phyloP scores from a whole-genome alignment of 805 yeast species.

The Blastobotrys parvus region DNA sequence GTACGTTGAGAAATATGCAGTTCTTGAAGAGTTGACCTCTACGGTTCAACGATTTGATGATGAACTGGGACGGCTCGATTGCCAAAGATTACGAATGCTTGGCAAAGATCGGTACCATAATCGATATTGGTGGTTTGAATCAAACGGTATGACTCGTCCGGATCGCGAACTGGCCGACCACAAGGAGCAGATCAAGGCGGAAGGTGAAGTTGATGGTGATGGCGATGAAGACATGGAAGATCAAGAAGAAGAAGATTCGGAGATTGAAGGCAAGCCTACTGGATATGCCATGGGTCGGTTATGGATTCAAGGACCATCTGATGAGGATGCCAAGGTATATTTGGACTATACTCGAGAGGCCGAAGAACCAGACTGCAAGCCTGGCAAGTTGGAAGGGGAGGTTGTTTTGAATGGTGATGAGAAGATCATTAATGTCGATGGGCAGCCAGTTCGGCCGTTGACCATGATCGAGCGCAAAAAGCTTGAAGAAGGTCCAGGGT shows the following conservation, averaged over 20 bases:
- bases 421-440: constrained; percentile 8
- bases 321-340: constrained; percentile 35
- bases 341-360: constrained; percentile 18
- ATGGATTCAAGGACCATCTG: constrained; percentile 87
- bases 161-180: not conserved
- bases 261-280: not conserved
- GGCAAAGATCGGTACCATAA: constrained; percentile 82
- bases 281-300: constrained; percentile 68
- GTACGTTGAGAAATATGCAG: constrained; percentile 2
- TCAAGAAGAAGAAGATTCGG: constrained; percentile 32
- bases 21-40: constrained; percentile 38
- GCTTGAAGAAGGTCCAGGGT: constrained; percentile 57
- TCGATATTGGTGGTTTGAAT: constrained; percentile 93
- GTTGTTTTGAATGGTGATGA: constrained; percentile 1
- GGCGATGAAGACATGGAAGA: constrained; percentile 36
- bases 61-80: constrained; percentile 45
- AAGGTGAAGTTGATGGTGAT: constrained; percentile 21
- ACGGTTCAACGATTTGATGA: constrained; percentile 50
- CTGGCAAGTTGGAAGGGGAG: constrained; percentile 14
- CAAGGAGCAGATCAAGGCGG: not conserved
- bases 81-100: constrained; percentile 64
- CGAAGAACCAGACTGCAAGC: not conserved
- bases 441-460: not conserved
- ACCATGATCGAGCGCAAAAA: constrained; percentile 43
- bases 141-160: constrained; percentile 49